Percentiles rank a stretch among this genome's conserved stretches.
Evolutionary conservation across 106 monocot genomes (phyloP).

Genomic region (Acorus calamus): DNA sequence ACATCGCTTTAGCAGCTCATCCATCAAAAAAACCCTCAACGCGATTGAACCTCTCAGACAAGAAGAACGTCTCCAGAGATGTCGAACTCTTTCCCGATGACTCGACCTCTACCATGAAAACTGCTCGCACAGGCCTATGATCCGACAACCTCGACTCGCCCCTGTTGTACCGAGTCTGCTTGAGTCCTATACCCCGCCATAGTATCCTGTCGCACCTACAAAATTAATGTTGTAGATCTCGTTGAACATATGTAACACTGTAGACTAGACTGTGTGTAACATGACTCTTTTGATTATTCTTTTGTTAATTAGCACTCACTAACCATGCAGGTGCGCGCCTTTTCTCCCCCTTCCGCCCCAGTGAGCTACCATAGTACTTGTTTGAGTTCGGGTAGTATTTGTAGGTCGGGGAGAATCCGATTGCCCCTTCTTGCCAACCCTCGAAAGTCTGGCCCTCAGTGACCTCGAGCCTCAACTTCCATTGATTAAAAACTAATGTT

Average conservation of each 20-base stretch:
- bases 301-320: neutral
- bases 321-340: slow-evolving; percentile 56
- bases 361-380: slow-evolving; percentile 44
- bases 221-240: neutral
- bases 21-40: slow-evolving; percentile 1
- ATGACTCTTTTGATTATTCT: neutral
- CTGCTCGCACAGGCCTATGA: slow-evolving; percentile 11
- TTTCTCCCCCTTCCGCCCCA: slow-evolving; percentile 33
- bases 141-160: slow-evolving; percentile 9
- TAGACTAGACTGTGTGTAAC: neutral
- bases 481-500: neutral
- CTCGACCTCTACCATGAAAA: slow-evolving; percentile 8
- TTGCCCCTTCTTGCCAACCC: slow-evolving; percentile 72
- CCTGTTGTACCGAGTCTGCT: slow-evolving; percentile 1
- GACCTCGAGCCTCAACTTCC: slow-evolving; percentile 30
- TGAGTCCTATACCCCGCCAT: slow-evolving; percentile 11
- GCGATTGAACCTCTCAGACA: slow-evolving; percentile 10
- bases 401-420: slow-evolving; percentile 70
- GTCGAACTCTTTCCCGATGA: neutral
- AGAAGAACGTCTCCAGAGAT: slow-evolving; percentile 7
- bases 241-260: neutral
- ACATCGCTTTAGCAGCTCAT: neutral
- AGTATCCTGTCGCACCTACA: slow-evolving; percentile 13
- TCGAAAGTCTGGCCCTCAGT: slow-evolving; percentile 34
- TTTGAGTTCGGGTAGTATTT: slow-evolving; percentile 76